Conservation (phyloP, 1,139 yeast species). For the Pichia sp. region DNA sequence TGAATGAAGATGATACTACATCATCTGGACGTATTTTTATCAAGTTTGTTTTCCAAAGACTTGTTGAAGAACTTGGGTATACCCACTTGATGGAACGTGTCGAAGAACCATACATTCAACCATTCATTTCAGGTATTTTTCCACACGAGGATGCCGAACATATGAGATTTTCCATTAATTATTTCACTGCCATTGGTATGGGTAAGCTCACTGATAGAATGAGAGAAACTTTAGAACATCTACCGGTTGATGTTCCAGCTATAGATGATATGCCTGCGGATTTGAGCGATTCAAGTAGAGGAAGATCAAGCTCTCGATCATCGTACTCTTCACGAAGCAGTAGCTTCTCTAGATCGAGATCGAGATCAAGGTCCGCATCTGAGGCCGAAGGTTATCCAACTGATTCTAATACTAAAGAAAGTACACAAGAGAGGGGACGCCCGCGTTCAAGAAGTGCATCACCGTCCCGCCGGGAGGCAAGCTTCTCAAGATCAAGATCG, state of each 20-base stretch:
- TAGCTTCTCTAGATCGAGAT: constrained; percentile 16
- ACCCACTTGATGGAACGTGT: constrained; percentile 42
- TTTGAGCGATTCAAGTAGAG: constrained; percentile 7
- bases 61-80: constrained; percentile 73
- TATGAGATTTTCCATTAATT: constrained; percentile 76
- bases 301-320: constrained; percentile 18
- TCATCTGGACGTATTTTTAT: constrained; percentile 78
- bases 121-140: constrained; percentile 44
- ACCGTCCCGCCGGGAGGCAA: not conserved
- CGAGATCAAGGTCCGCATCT: too few relatives aligned
- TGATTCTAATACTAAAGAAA: constrained; percentile 6
- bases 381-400: too few relatives aligned
- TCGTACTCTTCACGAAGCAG: constrained; percentile 7
- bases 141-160: constrained; percentile 43
- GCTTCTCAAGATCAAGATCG: constrained; percentile 10
- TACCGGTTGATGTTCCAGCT: constrained; percentile 29
- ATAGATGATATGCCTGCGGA: constrained; percentile 13
- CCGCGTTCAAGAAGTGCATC: not conserved
- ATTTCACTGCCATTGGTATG: constrained; percentile 86
- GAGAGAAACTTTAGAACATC: constrained; percentile 48
- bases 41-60: constrained; percentile 72
- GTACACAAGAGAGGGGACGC: not conserved
- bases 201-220: constrained; percentile 78
- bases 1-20: constrained; percentile 69
- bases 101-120: constrained; percentile 41